phyloP scores from a whole-genome alignment of 2,329 filamentous ascomycete species.

The Tolypocladium endophyticum region DNA sequence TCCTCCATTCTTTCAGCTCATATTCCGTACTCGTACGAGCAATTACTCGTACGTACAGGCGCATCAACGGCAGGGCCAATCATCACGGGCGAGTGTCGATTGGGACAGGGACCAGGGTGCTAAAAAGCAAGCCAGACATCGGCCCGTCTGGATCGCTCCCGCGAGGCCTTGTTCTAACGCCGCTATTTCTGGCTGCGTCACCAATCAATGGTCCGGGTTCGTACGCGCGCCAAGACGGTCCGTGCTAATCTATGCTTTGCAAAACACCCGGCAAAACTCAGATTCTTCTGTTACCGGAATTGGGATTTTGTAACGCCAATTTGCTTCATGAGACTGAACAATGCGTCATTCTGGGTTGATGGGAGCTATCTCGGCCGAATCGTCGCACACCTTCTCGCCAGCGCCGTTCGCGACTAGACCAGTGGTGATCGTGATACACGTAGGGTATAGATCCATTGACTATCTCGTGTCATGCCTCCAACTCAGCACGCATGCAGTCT shows the following conservation, averaged over 20 bases:
- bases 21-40: too few species aligned
- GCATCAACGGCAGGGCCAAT: too few species aligned
- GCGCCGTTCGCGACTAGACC: neutral
- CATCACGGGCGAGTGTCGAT: too few species aligned
- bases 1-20: too few species aligned
- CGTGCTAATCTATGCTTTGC: neutral
- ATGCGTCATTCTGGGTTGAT: neutral
- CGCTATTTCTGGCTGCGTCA: neutral
- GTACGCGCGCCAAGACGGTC: neutral
- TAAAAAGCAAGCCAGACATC: neutral
- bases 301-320: neutral
- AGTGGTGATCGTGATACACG: neutral
- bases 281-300: neutral
- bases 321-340: neutral
- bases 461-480: neutral
- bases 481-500: too few species aligned
- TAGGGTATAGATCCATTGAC: neutral
- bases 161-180: neutral
- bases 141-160: neutral
- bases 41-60: too few species aligned
- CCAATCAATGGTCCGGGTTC: too few species aligned
- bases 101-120: neutral
- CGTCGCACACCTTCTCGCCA: neutral
- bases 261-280: neutral
- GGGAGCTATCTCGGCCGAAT: neutral